These are phyloP conservation scores for Taphrina populina DNA, from an alignment of 1,139 yeast species.

Conservation along the genomic window DNA sequence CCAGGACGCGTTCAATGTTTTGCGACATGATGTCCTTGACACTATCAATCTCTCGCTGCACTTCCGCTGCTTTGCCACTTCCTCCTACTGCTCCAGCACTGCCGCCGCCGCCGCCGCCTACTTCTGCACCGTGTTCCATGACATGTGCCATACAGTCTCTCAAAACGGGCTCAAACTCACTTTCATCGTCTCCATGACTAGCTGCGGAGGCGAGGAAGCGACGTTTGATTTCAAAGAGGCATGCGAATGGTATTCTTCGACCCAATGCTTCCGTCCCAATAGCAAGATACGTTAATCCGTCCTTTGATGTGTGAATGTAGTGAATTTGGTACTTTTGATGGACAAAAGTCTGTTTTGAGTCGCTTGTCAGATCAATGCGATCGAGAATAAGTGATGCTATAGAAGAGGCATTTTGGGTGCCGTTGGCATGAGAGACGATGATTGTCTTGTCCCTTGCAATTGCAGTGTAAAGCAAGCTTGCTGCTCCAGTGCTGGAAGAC, in stretches of 20 bases:
- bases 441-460: conserved; percentile 26
- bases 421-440: conserved; percentile 25
- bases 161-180: conserved; percentile 33
- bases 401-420: conserved; percentile 23
- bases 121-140: conserved; percentile 15
- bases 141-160: conserved; percentile 35
- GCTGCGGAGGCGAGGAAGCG: conserved; percentile 40
- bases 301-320: conserved; percentile 44
- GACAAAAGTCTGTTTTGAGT: conserved; percentile 41
- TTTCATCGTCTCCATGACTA: conserved; percentile 33
- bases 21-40: conserved; percentile 48
- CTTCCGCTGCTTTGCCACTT: conserved; percentile 37
- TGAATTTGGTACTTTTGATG: conserved; percentile 46
- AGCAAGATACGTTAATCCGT: conserved; percentile 44
- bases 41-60: conserved; percentile 47
- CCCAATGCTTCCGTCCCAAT: conserved; percentile 43
- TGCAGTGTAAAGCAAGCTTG: conserved; percentile 20
- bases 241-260: conserved; percentile 45
- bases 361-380: conserved; percentile 15
- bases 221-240: conserved; percentile 43
- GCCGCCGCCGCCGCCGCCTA: no score
- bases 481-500: not conserved
- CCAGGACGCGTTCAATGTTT: conserved; percentile 54
- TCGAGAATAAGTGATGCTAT: conserved; percentile 25
- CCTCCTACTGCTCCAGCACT: not conserved